Evolutionary conservation across 306 rosid genomes (phyloP), one percentile per base, ranked within the genome.

Genomic region (Cicer bijugum): DNA sequence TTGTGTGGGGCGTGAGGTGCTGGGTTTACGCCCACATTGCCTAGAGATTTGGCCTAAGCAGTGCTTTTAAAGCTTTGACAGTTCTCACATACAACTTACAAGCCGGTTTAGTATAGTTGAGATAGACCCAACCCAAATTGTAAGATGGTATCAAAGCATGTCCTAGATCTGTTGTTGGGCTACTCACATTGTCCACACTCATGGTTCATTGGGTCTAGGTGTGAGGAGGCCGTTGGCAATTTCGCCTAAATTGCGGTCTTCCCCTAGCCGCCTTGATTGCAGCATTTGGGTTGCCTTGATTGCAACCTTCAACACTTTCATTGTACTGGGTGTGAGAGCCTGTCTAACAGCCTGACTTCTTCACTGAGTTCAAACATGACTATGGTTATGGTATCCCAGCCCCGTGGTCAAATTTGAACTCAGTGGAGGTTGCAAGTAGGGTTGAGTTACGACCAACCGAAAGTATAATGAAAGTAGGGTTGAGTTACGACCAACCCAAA

Each of bases 201-300:
- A 4, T 0, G 5, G 35, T 28, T 28, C 5, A 28, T 28, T 28
- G 35, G 35, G 5, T 28, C 35, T 28, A 28, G 35, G 35, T 28
- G 35, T 28, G 35, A 28, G 15, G 40, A 19, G 28, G 28, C 42
- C 7, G 17, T 6, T 58, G 16, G 14, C 12, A 28, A 6, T 58
- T 33, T 42, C 40, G 0, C 60, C 35, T 15, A 14, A 52, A 52
- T 17, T 15, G 9, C 58, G 28, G 58, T 52, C 28, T 52, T 9
- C 28, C 28, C 58, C 28, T 52, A 52, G 58, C 58, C 19, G 4
- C 40, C 63, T 11, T 23, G 23, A 56, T 20, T 23, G 63, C 9
- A n/a, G 40, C 63, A 57, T 57, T 57, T 57, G 63, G 38, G 16
- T 57, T 57, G n/a, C 39, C 38, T 56, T 19, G 12, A 5, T 56